phyloP scores from a whole-genome alignment of 352 stramenopile species.

The Saprolegnia parasitica region DNA sequence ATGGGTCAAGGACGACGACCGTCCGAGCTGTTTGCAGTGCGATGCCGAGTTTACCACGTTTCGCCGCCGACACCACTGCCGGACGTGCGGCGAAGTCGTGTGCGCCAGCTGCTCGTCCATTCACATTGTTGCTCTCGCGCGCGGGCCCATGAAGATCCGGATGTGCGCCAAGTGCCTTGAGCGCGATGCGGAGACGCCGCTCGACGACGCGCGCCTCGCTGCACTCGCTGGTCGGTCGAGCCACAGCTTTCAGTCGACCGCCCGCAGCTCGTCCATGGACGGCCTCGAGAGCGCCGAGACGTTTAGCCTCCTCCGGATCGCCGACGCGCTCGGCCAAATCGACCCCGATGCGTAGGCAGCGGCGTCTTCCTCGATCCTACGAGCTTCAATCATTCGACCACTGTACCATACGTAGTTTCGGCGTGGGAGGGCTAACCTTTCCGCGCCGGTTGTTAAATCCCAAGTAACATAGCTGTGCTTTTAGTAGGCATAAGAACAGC shows the following conservation, averaged over 20 bases:
- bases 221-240: neutral
- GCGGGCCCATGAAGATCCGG: conserved; percentile 13
- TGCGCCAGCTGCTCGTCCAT: conserved; percentile 33
- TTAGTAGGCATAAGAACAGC: neutral
- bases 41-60: conserved; percentile 83
- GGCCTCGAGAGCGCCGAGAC: conserved; percentile 4
- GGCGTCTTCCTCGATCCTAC: no score
- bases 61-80: conserved; percentile 83
- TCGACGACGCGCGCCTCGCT: neutral
- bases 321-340: neutral
- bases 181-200: neutral
- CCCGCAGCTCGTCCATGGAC: conserved; percentile 3
- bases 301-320: conserved; percentile 3
- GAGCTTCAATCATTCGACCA: no score
- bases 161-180: conserved; percentile 12
- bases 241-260: neutral
- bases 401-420: no score
- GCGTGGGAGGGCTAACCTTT: no score
- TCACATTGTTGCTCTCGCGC: neutral
- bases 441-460: no score
- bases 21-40: conserved; percentile 79
- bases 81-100: conserved; percentile 83
- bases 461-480: neutral
- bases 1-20: conserved; percentile 82
- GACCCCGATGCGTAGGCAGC: neutral